These are phyloP conservation scores for Cutaneotrichosporon mucoides DNA, from an alignment of 1,284 basidiomycete species.

Conservation along the genomic window DNA sequence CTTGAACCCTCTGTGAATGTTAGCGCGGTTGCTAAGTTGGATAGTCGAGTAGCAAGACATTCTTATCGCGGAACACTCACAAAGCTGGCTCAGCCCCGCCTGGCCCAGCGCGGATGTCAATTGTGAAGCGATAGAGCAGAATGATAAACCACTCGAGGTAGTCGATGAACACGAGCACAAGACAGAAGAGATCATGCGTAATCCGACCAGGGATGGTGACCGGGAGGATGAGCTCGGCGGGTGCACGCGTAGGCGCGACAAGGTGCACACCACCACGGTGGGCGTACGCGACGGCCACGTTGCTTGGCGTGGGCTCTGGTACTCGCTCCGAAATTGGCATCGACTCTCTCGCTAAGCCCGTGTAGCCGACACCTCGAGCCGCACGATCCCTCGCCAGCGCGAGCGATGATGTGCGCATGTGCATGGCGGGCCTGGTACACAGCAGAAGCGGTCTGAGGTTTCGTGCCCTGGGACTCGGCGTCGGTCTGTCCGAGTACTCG, in stretches of 20 bases:
- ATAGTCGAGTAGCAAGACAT: too few relatives aligned
- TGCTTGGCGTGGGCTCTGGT: background rate
- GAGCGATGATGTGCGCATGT: constrained; percentile 7
- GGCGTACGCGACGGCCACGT: background rate
- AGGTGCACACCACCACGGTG: background rate
- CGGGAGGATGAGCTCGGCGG: constrained; percentile 7
- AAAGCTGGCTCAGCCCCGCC: constrained; percentile 1
- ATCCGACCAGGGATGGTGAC: constrained; percentile 27
- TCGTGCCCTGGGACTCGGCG: constrained; percentile 15
- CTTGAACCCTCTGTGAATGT: constrained; percentile 3
- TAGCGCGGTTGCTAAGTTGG: background rate
- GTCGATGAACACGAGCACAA: constrained; percentile 25
- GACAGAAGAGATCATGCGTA: constrained; percentile 31
- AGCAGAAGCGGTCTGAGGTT: constrained; percentile 15
- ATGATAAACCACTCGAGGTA: constrained; percentile 31
- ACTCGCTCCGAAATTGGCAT: background rate
- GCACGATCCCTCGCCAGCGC: constrained; percentile 3
- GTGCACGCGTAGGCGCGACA: background rate
- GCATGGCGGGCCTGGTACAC: constrained; percentile 8
- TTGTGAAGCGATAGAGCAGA: constrained; percentile 25
- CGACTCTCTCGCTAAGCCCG: too few relatives aligned
- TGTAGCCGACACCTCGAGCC: background rate
- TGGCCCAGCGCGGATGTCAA: constrained; percentile 30
- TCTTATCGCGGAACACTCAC: background rate
- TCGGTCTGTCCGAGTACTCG: constrained; percentile 20